A percentile compares a stretch with the other conserved stretches of the same genome.
Evolutionary conservation across 1,284 basidiomycete species (phyloP).

Genomic region (Thecaphora frezii): DNA sequence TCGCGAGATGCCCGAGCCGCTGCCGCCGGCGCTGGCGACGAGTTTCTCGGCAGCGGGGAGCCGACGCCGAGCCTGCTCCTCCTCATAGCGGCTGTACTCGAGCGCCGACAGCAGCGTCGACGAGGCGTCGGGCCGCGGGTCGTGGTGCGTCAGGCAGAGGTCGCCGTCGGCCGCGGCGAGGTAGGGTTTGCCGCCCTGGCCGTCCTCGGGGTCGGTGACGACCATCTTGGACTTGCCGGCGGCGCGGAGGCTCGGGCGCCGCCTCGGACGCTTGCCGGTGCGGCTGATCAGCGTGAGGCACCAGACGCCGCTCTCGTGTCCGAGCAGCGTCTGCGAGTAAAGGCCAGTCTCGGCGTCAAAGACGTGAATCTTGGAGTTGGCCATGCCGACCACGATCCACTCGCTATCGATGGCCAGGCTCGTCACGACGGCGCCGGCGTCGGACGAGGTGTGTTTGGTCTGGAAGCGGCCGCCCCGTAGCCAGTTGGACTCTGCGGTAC

Average conservation of each 20-base stretch:
- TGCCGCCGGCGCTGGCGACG: not conserved
- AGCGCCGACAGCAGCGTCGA: slow-evolving; percentile 22
- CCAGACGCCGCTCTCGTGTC: slow-evolving; percentile 90
- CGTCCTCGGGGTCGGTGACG: slow-evolving; percentile 34
- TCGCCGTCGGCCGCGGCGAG: slow-evolving; percentile 37
- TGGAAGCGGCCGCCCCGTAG: slow-evolving; percentile 76
- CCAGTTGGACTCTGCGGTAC: slow-evolving; percentile 73
- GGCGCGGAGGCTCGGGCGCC: not conserved
- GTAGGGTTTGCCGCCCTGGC: slow-evolving; percentile 33
- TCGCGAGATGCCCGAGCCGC: not conserved
- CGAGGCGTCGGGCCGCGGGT: slow-evolving; percentile 36
- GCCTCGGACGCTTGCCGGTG: slow-evolving; percentile 18
- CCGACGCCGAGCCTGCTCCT: not conserved
- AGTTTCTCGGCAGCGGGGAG: not conserved
- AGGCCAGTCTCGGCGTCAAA: slow-evolving; percentile 81
- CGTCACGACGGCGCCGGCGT: slow-evolving; percentile 75
- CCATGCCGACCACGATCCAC: slow-evolving; percentile 87
- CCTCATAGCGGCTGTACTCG: not conserved
- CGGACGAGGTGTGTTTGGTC: slow-evolving; percentile 68
- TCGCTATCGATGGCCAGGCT: slow-evolving; percentile 81
- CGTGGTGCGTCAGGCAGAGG: slow-evolving; percentile 39
- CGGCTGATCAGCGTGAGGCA: slow-evolving; percentile 71
- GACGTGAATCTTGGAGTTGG: slow-evolving; percentile 82
- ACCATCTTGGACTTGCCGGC: slow-evolving; percentile 38
- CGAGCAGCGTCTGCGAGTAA: slow-evolving; percentile 74